These are phyloP conservation scores for Pinus taeda DNA, from an alignment of 75 land plant genomes.

Conservation along the genomic window DNA sequence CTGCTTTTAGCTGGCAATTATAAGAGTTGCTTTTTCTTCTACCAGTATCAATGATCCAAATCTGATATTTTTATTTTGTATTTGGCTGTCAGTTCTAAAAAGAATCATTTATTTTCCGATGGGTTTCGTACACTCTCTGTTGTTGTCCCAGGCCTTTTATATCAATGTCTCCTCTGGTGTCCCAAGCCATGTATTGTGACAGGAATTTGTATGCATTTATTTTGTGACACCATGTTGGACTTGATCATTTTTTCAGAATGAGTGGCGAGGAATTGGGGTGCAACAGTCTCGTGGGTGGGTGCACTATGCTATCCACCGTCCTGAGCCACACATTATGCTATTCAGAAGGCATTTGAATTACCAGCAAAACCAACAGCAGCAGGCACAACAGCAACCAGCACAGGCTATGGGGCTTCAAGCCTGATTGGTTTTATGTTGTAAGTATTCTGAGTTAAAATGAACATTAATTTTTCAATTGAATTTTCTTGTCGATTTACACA, in stretches of 20 bases:
- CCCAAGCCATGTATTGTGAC: neutral
- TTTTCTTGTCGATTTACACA: too few relatives aligned
- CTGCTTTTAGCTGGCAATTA: too few relatives aligned
- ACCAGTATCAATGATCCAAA: neutral
- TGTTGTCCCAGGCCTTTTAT: neutral
- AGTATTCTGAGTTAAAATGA: too few relatives aligned
- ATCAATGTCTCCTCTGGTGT: neutral
- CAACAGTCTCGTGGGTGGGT: conserved; percentile 58
- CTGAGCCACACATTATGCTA: conserved; percentile 55
- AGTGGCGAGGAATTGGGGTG: conserved; percentile 51
- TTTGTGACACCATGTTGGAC: too few relatives aligned
- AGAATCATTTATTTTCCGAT: neutral
- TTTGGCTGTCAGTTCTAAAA: neutral
- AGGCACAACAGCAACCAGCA: neutral
- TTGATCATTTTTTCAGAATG: conserved; percentile 17
- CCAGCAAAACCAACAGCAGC: conserved; percentile 23
- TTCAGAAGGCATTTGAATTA: conserved; percentile 50
- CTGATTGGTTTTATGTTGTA: too few relatives aligned
- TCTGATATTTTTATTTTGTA: neutral
- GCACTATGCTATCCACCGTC: conserved; percentile 51
- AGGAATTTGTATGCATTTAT: neutral
- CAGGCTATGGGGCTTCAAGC: too few relatives aligned
- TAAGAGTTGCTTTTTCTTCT: neutral
- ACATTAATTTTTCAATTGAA: too few relatives aligned
- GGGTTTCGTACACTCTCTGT: too few relatives aligned